Evolutionary conservation across 176 grass and related monocot genomes (phyloP), one percentile per base, ranked within the genome.

Genomic region (Areca catechu): DNA sequence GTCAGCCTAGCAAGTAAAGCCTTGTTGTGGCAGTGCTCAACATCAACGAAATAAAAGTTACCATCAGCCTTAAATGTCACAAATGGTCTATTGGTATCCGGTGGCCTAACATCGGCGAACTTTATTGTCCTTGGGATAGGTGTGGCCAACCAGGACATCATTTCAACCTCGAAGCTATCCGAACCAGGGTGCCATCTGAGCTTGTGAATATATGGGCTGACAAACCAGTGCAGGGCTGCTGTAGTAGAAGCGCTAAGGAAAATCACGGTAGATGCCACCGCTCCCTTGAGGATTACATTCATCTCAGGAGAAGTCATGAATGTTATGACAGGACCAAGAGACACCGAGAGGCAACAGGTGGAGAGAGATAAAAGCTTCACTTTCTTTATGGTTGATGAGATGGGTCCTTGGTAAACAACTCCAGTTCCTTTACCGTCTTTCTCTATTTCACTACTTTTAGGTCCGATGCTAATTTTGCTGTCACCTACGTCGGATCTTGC

Each of bases 321-420:
- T 15, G 93, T 98, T 77, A 98, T 92, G 58, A 98, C 93, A 2
- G 93, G 93, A 19, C 87, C 87, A 2, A 98, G 78, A 10, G 93
- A 98, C 22, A 92, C 73, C 1, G 87, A 98, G 55, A 98, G 83
- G 72, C 93, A 98, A 55, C 87, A 92, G 67, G 93, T 98, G 24
- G 93, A 98, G 6, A 98, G 84, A 22, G 93, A 98, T 49, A 98
- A 81, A 54, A 98, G 84, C 74, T 98, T 98, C 48, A 98, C 93
- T 92, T 98, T 98, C 76, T 92, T 92, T 61, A 98, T 85, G 54
- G 84, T 92, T 19, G 93, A 92, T n/a, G 93, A 88, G 66, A 98
- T 92, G 3, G 93, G 87, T 19, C 93, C 93, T 50, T 82, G 24
- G 21, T 98, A 98, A 27, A 92, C 76, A 5, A 88, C 69, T 2